Conservation (phyloP, 2,329 filamentous ascomycete species). For the Paecilomyces dactylethromorphus region DNA sequence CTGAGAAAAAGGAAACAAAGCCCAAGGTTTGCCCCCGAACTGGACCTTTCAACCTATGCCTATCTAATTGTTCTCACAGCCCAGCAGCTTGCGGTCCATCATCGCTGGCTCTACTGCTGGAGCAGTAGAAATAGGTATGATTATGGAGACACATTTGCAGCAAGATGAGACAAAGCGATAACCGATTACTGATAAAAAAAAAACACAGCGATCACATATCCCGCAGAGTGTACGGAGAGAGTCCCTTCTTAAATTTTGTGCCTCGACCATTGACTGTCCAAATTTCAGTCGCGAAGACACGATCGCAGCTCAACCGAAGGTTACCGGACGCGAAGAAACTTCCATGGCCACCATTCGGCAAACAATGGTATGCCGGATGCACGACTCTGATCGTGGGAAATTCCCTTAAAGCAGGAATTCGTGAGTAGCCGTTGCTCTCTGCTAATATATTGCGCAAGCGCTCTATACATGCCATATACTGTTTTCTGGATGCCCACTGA, state of each 20-base stretch:
- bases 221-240: conserved; percentile 69
- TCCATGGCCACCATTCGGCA: conserved; percentile 88
- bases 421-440: conserved; percentile 46
- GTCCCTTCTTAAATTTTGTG: not conserved
- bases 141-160: conserved; percentile 11
- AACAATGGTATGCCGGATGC: conserved; percentile 95
- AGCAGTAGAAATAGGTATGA: conserved; percentile 80
- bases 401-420: conserved; percentile 89
- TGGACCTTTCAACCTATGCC: not conserved
- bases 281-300: conserved; percentile 78
- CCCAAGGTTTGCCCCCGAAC: conserved; percentile 27
- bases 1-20: conserved; percentile 26
- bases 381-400: conserved; percentile 96
- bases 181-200: conserved; percentile 13
- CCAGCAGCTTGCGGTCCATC: conserved; percentile 80
- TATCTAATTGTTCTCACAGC: conserved; percentile 36
- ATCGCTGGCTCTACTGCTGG: conserved; percentile 90
- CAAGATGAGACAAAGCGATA: not conserved
- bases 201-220: conserved; percentile 75
- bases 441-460: not conserved
- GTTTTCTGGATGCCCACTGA: not conserved
- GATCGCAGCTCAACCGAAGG: conserved; percentile 83
- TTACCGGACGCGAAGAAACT: conserved; percentile 78
- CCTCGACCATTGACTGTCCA: not conserved
- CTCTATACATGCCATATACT: not conserved